A percentile compares a stretch with the other conserved stretches of the same genome.
These are phyloP conservation scores for Pelargonium nanum DNA, from an alignment of 345 rosid species.

Conservation along the genomic window DNA sequence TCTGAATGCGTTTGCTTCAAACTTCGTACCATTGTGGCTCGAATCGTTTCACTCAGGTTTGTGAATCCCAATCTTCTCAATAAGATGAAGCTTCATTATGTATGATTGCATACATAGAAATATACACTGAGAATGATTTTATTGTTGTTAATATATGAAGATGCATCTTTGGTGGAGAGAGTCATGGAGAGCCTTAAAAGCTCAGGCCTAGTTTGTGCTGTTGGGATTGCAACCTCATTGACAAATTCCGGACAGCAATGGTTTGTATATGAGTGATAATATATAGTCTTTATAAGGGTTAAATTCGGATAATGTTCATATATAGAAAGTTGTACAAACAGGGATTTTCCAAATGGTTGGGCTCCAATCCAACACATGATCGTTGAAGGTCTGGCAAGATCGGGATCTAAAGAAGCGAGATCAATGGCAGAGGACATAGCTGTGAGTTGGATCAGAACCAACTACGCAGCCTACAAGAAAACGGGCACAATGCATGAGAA, in stretches of 20 bases:
- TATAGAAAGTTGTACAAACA: slow-evolving; percentile 13
- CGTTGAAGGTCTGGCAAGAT: slow-evolving; percentile 55
- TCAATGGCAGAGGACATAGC: slow-evolving; percentile 60
- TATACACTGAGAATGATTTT: slow-evolving; percentile 12
- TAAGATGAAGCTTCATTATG: not conserved
- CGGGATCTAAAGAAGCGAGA: slow-evolving; percentile 37
- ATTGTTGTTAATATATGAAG: slow-evolving; percentile 22
- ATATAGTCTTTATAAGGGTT: too few relatives aligned
- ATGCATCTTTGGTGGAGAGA: slow-evolving; percentile 45
- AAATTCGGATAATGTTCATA: too few relatives aligned
- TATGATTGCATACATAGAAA: too few relatives aligned
- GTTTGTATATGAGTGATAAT: slow-evolving; percentile 20
- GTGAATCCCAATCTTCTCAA: slow-evolving; percentile 9
- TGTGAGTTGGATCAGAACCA: slow-evolving; percentile 55
- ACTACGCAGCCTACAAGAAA: slow-evolving; percentile 25
- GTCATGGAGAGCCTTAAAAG: slow-evolving; percentile 38
- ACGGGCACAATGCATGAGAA: slow-evolving; percentile 38
- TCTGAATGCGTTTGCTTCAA: slow-evolving; percentile 59
- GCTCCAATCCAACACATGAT: slow-evolving; percentile 75
- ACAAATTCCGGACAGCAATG: slow-evolving; percentile 68
- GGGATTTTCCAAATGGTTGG: slow-evolving; percentile 98
- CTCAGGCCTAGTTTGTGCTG: slow-evolving; percentile 54
- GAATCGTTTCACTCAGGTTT: slow-evolving; percentile 59
- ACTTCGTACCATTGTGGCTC: slow-evolving; percentile 78
- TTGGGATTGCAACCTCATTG: slow-evolving; percentile 72